phyloP scores from a whole-genome alignment of 176 grass and related monocot genomes.

The Musa schizocarpa region DNA sequence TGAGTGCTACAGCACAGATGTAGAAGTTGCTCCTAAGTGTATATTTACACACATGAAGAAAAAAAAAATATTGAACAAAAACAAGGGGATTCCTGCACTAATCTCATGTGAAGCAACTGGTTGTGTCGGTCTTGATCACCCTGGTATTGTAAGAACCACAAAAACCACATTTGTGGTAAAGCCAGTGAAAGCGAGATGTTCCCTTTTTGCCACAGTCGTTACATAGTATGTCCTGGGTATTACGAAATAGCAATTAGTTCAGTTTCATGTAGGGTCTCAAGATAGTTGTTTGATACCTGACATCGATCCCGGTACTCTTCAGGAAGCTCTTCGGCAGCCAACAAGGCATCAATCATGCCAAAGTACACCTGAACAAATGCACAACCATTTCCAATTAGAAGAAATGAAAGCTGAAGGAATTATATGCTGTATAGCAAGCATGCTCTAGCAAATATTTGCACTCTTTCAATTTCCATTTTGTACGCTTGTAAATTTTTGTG shows the following conservation, averaged over 20 bases:
- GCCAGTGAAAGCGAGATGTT: slow-evolving; percentile 61
- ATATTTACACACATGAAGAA: slow-evolving; percentile 21
- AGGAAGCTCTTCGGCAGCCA: slow-evolving; percentile 67
- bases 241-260: neutral
- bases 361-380: slow-evolving; percentile 59
- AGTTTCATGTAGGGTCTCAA: neutral
- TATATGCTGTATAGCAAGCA: no score
- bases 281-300: slow-evolving; percentile 29
- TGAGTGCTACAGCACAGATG: neutral
- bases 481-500: no score
- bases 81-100: slow-evolving; percentile 28
- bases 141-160: slow-evolving; percentile 84
- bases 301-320: slow-evolving; percentile 71
- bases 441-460: neutral
- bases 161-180: slow-evolving; percentile 72
- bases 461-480: neutral
- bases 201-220: slow-evolving; percentile 84
- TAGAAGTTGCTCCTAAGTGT: neutral
- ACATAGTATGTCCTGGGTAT: slow-evolving; percentile 69
- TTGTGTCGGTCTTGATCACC: slow-evolving; percentile 54
- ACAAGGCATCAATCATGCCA: slow-evolving; percentile 84
- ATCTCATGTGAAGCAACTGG: slow-evolving; percentile 37
- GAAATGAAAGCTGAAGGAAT: neutral
- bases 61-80: slow-evolving; percentile 8
- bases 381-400: slow-evolving; percentile 1